These are phyloP conservation scores for Echinosophora koreensis DNA, from an alignment of 306 rosid species.

Conservation along the genomic window DNA sequence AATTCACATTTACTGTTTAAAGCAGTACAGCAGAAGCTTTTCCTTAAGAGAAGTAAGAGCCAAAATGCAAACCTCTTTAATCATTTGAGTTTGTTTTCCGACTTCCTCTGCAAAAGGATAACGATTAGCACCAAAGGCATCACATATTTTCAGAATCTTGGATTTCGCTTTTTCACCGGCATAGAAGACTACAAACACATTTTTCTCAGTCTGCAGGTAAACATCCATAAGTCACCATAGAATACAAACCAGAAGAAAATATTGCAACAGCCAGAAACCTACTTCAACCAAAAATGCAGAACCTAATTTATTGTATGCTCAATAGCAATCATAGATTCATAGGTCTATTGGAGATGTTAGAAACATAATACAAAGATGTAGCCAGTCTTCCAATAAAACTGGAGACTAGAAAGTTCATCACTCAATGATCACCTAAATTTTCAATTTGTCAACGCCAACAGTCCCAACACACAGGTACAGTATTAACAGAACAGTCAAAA, in stretches of 20 bases:
- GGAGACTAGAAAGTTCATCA: conserved; percentile 14
- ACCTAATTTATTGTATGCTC: conserved; percentile 3
- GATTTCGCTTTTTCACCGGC: conserved; percentile 89
- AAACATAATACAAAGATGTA: conserved; percentile 17
- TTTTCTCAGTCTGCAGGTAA: conserved; percentile 82
- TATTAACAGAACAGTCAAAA: conserved; percentile 12
- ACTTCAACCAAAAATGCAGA: conserved; percentile 15
- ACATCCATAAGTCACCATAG: conserved; percentile 40
- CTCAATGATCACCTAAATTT: conserved; percentile 30
- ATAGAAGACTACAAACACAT: conserved; percentile 90
- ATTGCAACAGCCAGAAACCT: conserved; percentile 2
- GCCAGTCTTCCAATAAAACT: conserved; percentile 12
- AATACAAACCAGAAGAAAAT: conserved; percentile 25
- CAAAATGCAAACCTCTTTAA: conserved; percentile 55
- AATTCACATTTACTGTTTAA: conserved; percentile 21
- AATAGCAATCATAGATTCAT: conserved; percentile 30
- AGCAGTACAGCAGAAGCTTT: conserved; percentile 34
- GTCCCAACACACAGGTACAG: conserved; percentile 17
- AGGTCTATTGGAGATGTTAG: conserved; percentile 8
- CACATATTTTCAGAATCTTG: conserved; percentile 95
- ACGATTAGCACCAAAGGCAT: conserved; percentile 97
- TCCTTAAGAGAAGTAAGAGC: conserved; percentile 39
- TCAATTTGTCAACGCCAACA: conserved; percentile 31
- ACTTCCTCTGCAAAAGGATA: conserved; percentile 86
- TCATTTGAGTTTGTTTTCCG: conserved; percentile 61